Evolutionary conservation across 2,329 filamentous ascomycete genomes (phyloP).

Genomic region (Colletotrichum coccodes): DNA sequence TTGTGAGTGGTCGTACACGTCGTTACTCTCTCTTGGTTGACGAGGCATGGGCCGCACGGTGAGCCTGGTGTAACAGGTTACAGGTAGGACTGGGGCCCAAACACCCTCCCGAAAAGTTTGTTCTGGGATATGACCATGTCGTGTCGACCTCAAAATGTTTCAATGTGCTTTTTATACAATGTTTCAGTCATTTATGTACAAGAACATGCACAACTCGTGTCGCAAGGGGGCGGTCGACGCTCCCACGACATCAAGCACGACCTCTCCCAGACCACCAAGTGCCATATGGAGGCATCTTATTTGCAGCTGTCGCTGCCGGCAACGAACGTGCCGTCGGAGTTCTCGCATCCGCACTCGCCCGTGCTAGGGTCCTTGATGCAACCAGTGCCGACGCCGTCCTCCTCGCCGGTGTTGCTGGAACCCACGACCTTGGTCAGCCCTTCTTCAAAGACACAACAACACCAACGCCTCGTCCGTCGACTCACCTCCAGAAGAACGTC

Average conservation of each 20-base stretch:
- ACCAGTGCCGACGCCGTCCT: slow-evolving; percentile 5
- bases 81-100: no score
- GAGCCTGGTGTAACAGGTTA: no score
- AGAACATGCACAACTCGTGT: not conserved
- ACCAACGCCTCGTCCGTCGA: not conserved
- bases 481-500: slow-evolving; percentile 33
- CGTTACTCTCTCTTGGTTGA: no score
- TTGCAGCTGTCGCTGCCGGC: slow-evolving; percentile 20
- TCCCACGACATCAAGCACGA: not conserved
- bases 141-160: rapidly evolving
- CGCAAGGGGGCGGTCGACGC: not conserved
- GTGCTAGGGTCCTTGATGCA: slow-evolving; percentile 30
- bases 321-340: slow-evolving; percentile 28
- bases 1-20: no score
- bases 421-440: not conserved
- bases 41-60: no score
- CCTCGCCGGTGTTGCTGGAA: slow-evolving; percentile 6
- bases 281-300: not conserved
- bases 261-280: no score
- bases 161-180: not conserved
- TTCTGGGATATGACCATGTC: no score
- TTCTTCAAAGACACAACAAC: not conserved
- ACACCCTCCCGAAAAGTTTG: no score
- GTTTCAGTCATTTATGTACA: not conserved
- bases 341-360: slow-evolving; percentile 29